phyloP scores from a whole-genome alignment of 495 filamentous ascomycete species.

The Penicillium flavigenum region DNA sequence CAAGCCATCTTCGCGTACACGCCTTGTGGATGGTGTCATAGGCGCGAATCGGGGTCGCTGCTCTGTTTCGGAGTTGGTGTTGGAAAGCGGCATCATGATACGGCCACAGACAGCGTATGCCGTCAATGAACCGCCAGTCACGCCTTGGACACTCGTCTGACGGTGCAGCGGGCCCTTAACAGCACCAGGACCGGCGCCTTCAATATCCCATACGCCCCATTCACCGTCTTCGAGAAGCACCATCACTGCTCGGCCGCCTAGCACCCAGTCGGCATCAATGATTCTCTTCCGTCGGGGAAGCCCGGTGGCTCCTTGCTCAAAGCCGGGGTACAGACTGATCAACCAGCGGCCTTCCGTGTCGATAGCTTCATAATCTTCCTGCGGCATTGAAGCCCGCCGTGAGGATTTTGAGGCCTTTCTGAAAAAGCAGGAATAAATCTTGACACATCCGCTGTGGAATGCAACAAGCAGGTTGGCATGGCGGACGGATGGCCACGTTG shows the following conservation, averaged over 20 bases:
- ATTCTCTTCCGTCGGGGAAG: slow-evolving; percentile 65
- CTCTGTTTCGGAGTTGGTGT: slow-evolving; percentile 36
- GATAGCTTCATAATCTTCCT: slow-evolving; percentile 34
- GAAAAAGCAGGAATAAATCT: slow-evolving; percentile 58
- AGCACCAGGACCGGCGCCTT: slow-evolving; percentile 59
- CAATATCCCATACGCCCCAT: slow-evolving; percentile 93
- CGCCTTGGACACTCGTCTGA: slow-evolving; percentile 54
- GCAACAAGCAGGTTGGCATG: slow-evolving; percentile 65
- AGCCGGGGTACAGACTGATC: slow-evolving; percentile 67
- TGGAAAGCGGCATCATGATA: slow-evolving; percentile 45
- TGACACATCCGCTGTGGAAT: slow-evolving; percentile 64
- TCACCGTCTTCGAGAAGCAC: slow-evolving; percentile 78
- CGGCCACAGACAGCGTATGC: slow-evolving; percentile 70
- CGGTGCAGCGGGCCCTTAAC: slow-evolving; percentile 55
- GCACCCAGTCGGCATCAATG: slow-evolving; percentile 79
- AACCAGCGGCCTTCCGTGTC: slow-evolving; percentile 57
- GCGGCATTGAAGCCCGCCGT: slow-evolving; percentile 27
- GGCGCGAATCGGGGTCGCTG: slow-evolving; percentile 65
- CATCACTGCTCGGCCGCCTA: slow-evolving; percentile 74
- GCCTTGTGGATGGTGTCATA: slow-evolving; percentile 80
- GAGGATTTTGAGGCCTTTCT: slow-evolving; percentile 28
- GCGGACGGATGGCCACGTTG: slow-evolving; percentile 53
- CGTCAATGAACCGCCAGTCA: slow-evolving; percentile 63
- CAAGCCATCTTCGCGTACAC: slow-evolving; percentile 54
- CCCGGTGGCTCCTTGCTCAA: slow-evolving; percentile 45